Conservation (phyloP, 2,329 filamentous ascomycete species). For the Ophiostoma sp. region DNA sequence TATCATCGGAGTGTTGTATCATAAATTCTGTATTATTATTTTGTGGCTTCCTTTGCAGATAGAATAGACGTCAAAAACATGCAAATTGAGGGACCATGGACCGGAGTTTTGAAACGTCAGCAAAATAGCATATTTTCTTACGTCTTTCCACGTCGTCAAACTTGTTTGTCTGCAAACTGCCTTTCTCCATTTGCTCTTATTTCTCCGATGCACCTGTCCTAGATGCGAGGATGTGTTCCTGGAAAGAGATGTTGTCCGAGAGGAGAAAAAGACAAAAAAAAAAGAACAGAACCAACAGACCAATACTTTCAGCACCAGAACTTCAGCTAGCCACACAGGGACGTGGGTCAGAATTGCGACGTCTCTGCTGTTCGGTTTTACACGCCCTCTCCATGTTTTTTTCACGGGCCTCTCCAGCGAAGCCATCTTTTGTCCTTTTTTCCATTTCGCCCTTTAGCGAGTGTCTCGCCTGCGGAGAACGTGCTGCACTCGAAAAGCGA, state of each 20-base stretch:
- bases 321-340: constrained; percentile 6
- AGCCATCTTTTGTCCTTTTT: neutral
- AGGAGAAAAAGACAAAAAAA: neutral
- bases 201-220: neutral
- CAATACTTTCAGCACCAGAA: neutral
- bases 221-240: neutral
- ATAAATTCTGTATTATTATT: neutral
- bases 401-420: neutral
- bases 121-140: neutral
- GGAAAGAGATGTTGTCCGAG: neutral
- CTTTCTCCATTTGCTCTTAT: neutral
- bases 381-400: neutral
- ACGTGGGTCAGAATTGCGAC: neutral
- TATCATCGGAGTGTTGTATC: neutral
- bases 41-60: neutral
- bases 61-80: neutral
- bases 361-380: neutral
- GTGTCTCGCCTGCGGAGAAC: neutral
- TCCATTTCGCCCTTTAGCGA: neutral
- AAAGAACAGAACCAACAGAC: neutral
- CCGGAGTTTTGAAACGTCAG: neutral
- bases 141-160: neutral
- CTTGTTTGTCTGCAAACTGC: neutral
- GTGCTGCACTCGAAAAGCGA: neutral
- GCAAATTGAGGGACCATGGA: neutral